Conservation (phyloP, 257 asterid species). For the Primulina tabacum region DNA sequence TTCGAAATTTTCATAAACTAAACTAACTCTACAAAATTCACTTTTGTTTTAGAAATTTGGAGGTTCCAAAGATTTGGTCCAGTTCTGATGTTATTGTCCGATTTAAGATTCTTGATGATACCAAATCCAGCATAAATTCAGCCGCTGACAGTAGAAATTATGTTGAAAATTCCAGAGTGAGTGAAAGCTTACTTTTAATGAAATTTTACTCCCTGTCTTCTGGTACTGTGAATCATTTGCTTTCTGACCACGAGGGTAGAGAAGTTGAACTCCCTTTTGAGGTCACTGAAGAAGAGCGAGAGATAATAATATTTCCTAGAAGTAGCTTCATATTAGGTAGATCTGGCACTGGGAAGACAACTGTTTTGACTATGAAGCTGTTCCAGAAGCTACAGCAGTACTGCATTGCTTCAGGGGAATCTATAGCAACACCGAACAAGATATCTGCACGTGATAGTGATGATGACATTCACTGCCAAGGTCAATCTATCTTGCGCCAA, state of each 20-base stretch:
- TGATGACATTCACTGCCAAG: background rate
- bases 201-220: constrained; percentile 59
- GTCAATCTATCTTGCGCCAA: constrained; percentile 38
- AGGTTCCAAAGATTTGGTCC: constrained; percentile 59
- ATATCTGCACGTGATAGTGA: background rate
- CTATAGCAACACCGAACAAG: constrained; percentile 5
- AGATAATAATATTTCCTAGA: constrained; percentile 41
- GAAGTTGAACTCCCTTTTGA: constrained; percentile 65
- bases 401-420: constrained; percentile 35
- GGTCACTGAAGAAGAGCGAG: constrained; percentile 62
- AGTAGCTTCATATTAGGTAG: constrained; percentile 67
- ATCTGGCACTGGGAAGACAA: constrained; percentile 75
- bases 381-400: constrained; percentile 47
- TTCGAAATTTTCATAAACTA: background rate
- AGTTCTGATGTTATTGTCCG: constrained; percentile 31
- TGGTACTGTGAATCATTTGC: constrained; percentile 51
- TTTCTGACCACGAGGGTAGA: constrained; percentile 38
- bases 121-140: constrained; percentile 15
- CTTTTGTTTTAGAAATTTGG: constrained; percentile 39
- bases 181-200: constrained; percentile 61
- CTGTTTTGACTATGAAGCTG: constrained; percentile 59
- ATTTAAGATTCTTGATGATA: constrained; percentile 29
- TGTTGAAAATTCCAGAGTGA: constrained; percentile 59
- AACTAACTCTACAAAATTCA: background rate
- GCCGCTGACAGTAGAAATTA: constrained; percentile 29